These are phyloP conservation scores for Rhodotorula sp. DNA, from an alignment of 1,284 basidiomycete genomes.

Conservation along the genomic window DNA sequence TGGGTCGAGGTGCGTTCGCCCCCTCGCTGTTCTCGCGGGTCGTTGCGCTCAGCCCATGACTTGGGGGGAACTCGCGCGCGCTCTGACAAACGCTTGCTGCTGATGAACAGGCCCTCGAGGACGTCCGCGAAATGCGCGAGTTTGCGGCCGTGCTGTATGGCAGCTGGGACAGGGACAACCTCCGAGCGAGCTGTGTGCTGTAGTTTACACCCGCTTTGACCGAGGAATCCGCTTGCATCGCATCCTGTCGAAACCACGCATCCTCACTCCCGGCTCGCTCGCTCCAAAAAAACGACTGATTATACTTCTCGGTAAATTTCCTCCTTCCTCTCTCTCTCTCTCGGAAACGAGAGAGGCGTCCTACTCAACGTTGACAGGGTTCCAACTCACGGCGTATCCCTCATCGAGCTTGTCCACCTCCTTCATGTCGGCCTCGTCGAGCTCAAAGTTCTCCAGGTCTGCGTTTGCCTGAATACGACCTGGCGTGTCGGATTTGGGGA, in stretches of 20 bases:
- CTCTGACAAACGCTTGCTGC: no score
- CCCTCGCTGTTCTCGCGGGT: slow-evolving; percentile 2
- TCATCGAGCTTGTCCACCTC: slow-evolving; percentile 63
- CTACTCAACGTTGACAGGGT: slow-evolving; percentile 22
- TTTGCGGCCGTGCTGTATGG: slow-evolving; percentile 57
- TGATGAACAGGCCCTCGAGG: slow-evolving; percentile 51
- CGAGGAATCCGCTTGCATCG: no score
- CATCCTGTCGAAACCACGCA: no score
- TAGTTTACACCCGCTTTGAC: background rate
- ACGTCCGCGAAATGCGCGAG: slow-evolving; percentile 55
- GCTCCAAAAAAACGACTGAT: no score
- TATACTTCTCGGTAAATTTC: no score
- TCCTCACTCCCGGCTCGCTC: no score
- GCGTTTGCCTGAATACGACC: slow-evolving; percentile 67
- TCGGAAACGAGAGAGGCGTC: no score
- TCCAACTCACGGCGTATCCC: slow-evolving; percentile 54
- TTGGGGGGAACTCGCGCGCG: background rate
- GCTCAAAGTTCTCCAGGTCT: slow-evolving; percentile 67
- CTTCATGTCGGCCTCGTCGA: slow-evolving; percentile 63
- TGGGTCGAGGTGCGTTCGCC: slow-evolving; percentile 69
- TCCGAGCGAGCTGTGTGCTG: slow-evolving; percentile 15
- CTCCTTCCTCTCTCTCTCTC: no score
- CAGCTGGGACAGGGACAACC: slow-evolving; percentile 49
- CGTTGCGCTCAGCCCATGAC: no score
- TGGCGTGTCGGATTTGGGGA: slow-evolving; percentile 72